Base-by-base conservation (phyloP, 768 basidiomycete genomes). In the Floccularia luteovirens region DNA sequence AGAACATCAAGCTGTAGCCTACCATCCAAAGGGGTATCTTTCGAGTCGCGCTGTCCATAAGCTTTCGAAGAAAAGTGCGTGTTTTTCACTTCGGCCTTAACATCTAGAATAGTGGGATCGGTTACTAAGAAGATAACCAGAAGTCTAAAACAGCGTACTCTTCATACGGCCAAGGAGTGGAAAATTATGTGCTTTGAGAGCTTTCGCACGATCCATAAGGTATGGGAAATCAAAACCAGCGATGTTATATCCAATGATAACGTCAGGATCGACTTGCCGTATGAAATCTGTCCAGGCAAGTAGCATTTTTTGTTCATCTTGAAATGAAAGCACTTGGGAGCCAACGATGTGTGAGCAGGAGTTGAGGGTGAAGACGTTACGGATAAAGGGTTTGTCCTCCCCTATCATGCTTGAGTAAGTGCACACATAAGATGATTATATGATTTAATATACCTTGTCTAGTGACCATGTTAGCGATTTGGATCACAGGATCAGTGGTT, bases 391-490 rank as follows among this genome's bases (percentile, higher is more conserved):
- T 43, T 90, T 82, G 31, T 67, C 69, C 51, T 97, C 93, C 49
- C 94, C 93, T 94, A 49, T 8, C 19, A 23, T 33, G 36, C 38
- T 31, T 43, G 37, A 45, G 24, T 13, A 33, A 30, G 20, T 44
- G 25, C 24, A 34, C 10, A 16, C 22, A 37, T 13, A 5, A 23
- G 38, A 44, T 8, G 13, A 10, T 4, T 20, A 1, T 19, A 24
- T 43, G 14, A 31, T 10, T 22, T 2, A 12, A 48, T 64, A n/a
- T 40, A 90, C 93, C 93, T 75, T 99, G 96, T 3, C 87, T 74
- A 24, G 93, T 97, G 8, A 98, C 94, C 96, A 98, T 98, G 58
- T 90, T 96, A 1, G 94, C 96, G 44, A 98, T 98, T 54, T 98
- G 96, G 51, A 98, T 98, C 41, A 99, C 90, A 6, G 94, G 94